phyloP scores from a whole-genome alignment of 129 eudicot species.

The Pseudognaphalium luteoalbum region DNA sequence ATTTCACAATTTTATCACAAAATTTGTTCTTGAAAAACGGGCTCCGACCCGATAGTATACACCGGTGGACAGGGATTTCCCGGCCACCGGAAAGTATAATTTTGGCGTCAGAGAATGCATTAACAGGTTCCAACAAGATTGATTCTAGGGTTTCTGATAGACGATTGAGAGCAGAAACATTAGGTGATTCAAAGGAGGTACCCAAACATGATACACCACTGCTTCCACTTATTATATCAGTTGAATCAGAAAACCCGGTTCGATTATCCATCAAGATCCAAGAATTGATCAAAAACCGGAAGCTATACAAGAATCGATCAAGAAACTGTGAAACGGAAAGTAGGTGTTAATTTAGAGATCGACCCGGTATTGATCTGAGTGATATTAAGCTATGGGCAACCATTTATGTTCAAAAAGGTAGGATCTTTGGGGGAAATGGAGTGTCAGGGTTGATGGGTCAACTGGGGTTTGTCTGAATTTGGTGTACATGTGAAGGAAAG shows the following conservation, averaged over 20 bases:
- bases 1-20: slow-evolving; percentile 36
- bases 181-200: slow-evolving; percentile 26
- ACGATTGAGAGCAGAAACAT: slow-evolving; percentile 40
- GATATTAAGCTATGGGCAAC: not conserved
- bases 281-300: slow-evolving; percentile 4
- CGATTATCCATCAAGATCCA: slow-evolving; percentile 33
- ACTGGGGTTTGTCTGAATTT: slow-evolving; percentile 27
- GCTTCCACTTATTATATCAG: slow-evolving; percentile 56
- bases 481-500: not conserved
- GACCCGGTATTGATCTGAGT: not conserved
- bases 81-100: slow-evolving; percentile 47
- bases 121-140: slow-evolving; percentile 33
- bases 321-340: not conserved
- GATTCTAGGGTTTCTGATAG: slow-evolving; percentile 51
- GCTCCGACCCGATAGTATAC: slow-evolving; percentile 67
- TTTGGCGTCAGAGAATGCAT: slow-evolving; percentile 60
- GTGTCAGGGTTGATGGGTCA: slow-evolving; percentile 25
- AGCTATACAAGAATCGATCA: slow-evolving; percentile 16
- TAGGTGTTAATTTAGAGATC: slow-evolving; percentile 18
- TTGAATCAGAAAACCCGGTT: slow-evolving; percentile 60
- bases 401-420: slow-evolving; percentile 1
- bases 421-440: not conserved
- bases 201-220: slow-evolving; percentile 45
- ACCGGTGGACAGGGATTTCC: slow-evolving; percentile 68
- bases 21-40: slow-evolving; percentile 53